These are phyloP conservation scores for Yarrowia osloensis DNA, from an alignment of 805 yeast species.

Conservation along the genomic window DNA sequence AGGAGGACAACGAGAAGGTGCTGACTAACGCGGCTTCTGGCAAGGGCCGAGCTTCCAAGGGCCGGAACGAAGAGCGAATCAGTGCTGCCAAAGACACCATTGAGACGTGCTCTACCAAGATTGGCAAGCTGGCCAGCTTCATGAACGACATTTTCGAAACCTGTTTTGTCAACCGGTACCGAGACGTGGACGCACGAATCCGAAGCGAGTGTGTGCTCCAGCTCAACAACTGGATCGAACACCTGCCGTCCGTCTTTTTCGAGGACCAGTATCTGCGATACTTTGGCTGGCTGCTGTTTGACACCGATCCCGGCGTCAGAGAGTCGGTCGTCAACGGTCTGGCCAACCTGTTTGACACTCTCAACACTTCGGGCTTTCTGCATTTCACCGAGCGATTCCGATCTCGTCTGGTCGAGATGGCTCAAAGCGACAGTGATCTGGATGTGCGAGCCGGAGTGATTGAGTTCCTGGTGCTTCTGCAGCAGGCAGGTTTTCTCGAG, in stretches of 20 bases:
- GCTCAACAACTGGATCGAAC: conserved; percentile 71
- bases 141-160: conserved; percentile 66
- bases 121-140: conserved; percentile 46
- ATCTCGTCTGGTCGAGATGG: conserved; percentile 64
- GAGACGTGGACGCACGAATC: conserved; percentile 73
- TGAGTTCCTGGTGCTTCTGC: conserved; percentile 55
- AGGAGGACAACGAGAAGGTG: conserved; percentile 30
- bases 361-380: conserved; percentile 62
- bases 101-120: conserved; percentile 36
- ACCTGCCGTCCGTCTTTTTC: conserved; percentile 68
- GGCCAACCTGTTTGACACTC: conserved; percentile 50
- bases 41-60: conserved; percentile 16
- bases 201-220: conserved; percentile 67
- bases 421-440: conserved; percentile 55
- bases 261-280: conserved; percentile 71
- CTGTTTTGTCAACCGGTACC: conserved; percentile 72
- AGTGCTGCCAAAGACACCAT: conserved; percentile 27
- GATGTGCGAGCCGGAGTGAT: conserved; percentile 57
- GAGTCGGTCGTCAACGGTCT: conserved; percentile 62
- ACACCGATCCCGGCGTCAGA: conserved; percentile 61
- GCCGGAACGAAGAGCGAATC: conserved; percentile 22
- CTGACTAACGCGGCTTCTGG: not conserved
- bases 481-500: conserved; percentile 63
- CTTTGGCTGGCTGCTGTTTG: conserved; percentile 85
- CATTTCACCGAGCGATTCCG: conserved; percentile 79